phyloP scores from a whole-genome alignment of 2,329 filamentous ascomycete genomes.

The Apiospora kogelbergensis region DNA sequence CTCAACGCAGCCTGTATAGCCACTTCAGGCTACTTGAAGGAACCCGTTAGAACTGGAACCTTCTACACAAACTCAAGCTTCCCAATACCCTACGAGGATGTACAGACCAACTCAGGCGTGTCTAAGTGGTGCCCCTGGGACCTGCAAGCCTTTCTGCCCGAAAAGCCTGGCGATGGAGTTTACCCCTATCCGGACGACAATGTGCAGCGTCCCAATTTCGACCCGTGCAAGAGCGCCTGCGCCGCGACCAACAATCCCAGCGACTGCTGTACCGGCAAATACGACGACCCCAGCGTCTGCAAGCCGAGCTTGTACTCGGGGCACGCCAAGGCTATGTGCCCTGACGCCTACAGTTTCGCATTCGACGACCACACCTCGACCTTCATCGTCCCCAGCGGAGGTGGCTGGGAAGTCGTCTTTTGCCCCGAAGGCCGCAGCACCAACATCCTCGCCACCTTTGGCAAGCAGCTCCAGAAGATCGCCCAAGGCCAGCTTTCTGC shows the following conservation, averaged over 20 bases:
- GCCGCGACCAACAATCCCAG: slow-evolving; percentile 63
- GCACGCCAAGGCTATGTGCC: slow-evolving; percentile 72
- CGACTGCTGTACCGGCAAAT: slow-evolving; percentile 76
- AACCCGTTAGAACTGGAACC: slow-evolving; percentile 51
- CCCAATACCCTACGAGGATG: slow-evolving; percentile 66
- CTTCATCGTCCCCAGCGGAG: slow-evolving; percentile 64
- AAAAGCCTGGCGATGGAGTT: slow-evolving; percentile 70
- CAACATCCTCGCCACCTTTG: slow-evolving; percentile 55
- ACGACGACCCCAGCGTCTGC: slow-evolving; percentile 63
- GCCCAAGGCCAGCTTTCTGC: slow-evolving; percentile 41
- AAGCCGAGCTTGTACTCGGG: slow-evolving; percentile 67
- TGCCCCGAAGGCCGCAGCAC: slow-evolving; percentile 66
- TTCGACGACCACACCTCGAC: slow-evolving; percentile 60
- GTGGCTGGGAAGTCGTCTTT: slow-evolving; percentile 77
- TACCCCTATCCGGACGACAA: slow-evolving; percentile 80
- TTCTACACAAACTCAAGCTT: slow-evolving; percentile 65
- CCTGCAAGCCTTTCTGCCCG: slow-evolving; percentile 66
- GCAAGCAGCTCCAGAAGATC: slow-evolving; percentile 47
- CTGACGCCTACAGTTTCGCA: slow-evolving; percentile 81
- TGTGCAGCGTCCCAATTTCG: slow-evolving; percentile 68
- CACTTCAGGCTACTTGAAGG: slow-evolving; percentile 61
- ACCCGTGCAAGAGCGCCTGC: slow-evolving; percentile 77
- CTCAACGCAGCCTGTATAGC: slow-evolving; percentile 77
- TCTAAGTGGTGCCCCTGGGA: slow-evolving; percentile 79
- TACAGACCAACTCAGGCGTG: slow-evolving; percentile 56